Percentiles rank a stretch among this genome's conserved stretches.
Conservation (phyloP, 2,329 filamentous ascomycete genomes). For the Coniochaeta sp. region DNA sequence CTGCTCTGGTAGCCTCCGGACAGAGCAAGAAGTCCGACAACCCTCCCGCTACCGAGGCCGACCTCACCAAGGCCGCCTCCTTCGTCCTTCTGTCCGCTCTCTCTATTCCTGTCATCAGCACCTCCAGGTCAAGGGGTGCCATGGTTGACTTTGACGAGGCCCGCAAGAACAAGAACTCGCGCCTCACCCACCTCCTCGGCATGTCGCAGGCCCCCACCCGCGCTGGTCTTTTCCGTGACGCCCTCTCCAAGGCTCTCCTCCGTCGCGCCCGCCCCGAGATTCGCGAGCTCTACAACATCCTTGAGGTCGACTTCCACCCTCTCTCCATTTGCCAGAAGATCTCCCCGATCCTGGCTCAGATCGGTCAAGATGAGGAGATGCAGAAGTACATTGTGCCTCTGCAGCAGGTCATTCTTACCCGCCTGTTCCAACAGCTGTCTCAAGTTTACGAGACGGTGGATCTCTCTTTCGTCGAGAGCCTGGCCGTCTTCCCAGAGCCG, state of each 20-base stretch:
- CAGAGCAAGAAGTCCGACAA: slow-evolving; percentile 93
- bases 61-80: slow-evolving; percentile 89
- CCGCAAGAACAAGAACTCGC: slow-evolving; percentile 97
- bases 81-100: slow-evolving; percentile 93
- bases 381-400: slow-evolving; percentile 92
- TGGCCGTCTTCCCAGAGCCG: slow-evolving; percentile 92
- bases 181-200: slow-evolving; percentile 89
- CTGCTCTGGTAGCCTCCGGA: slow-evolving; percentile 72
- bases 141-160: slow-evolving; percentile 96
- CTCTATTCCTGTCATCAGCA: slow-evolving; percentile 99
- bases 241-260: slow-evolving; percentile 87
- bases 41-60: slow-evolving; percentile 78
- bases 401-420: slow-evolving; percentile 96
- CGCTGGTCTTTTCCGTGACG: slow-evolving; percentile 88
- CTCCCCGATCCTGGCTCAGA: slow-evolving; percentile 88
- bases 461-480: slow-evolving; percentile 83
- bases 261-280: slow-evolving; percentile 93
- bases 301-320: slow-evolving; percentile 98
- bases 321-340: slow-evolving; percentile 99
- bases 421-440: slow-evolving; percentile 96
- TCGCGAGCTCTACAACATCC: slow-evolving; percentile 93
- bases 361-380: slow-evolving; percentile 91
- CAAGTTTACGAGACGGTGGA: slow-evolving; percentile 99
- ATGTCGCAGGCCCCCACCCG: slow-evolving; percentile 88
- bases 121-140: slow-evolving; percentile 87